Percentiles rank a stretch among this genome's conserved stretches.
Conservation (phyloP, 169 alveolate species). For the Plasmodium fragile region DNA sequence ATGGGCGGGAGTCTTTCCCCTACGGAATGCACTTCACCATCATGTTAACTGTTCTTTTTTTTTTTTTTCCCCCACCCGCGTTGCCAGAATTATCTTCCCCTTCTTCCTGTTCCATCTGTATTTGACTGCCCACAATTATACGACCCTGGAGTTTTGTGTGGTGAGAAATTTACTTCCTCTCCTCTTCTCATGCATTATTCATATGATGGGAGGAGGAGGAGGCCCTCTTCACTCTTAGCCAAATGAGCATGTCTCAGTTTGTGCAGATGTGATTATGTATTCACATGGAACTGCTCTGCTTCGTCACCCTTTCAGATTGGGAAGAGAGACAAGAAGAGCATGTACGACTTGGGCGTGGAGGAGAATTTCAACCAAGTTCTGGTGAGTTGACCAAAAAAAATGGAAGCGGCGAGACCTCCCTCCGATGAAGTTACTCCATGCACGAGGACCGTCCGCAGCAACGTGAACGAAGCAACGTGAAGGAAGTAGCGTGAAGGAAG, state of each 20-base stretch:
- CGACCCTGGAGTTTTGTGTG: constrained; percentile 59
- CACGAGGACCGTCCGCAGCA: background rate
- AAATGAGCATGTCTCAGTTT: background rate
- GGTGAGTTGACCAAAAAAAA: background rate
- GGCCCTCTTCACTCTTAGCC: background rate
- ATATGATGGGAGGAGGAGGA: background rate
- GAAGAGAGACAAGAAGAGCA: constrained; percentile 18
- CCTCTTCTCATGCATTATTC: background rate
- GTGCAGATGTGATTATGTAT: background rate
- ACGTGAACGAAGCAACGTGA: background rate
- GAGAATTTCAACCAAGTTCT: constrained; percentile 59
- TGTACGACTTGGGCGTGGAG: constrained; percentile 68
- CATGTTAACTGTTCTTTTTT: background rate
- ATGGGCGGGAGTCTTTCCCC: background rate
- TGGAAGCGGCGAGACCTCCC: background rate
- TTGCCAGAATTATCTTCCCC: constrained; percentile 37
- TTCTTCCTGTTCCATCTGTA: constrained; percentile 45
- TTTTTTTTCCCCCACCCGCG: background rate
- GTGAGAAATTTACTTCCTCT: background rate
- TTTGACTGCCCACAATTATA: constrained; percentile 38
- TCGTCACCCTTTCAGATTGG: background rate
- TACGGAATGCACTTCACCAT: background rate
- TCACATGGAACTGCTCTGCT: background rate
- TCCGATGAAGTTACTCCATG: background rate
- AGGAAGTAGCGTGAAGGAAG: background rate